Evolutionary conservation across 805 yeast genomes (phyloP), one percentile per base, ranked within the genome.

Genomic region (Torulaspora delbrueckii): DNA sequence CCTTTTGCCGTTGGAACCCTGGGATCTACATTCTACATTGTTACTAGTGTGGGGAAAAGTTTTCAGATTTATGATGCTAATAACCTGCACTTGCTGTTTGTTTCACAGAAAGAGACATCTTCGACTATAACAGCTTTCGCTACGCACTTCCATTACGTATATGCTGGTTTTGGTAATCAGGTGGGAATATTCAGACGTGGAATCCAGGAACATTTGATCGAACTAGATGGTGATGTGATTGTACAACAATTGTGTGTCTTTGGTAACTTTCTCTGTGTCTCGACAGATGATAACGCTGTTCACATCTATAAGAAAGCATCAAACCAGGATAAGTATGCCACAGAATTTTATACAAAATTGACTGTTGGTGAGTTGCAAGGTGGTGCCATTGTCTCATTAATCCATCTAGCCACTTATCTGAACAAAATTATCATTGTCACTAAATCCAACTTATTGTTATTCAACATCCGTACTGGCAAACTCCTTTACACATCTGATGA

Each of bases 1-100:
- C 98, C 98, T 2, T 87, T 90, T 62, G 86, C 96, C 5, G 72
- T 88, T 16, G 95, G 98, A 23, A 81, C 91, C 1, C 73, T 91
- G 48, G 99, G 99, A 42, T 76, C 86, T 12, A 81, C 95, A 1
- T 90, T 85, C 58, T 85, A 90, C 58, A 79, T 88, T 32, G 95
- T 84, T 13, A 91, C 98, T 0, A 81, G 86, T 37, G 96, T 93
- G 18, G 98, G 97, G 2, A 75, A 81, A 43, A 76, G 91, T 1
- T 87, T 93, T 70, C 98, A 91, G 65, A 87, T 93, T 24, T 93
- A 86, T 60, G 99, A 93, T 69, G 96, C 86, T 57, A 80, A 91
- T 26, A 87, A 86, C 5, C 70, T 91, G 51, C 93, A 86, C 55
- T 70, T 91, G 51, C 69, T 91, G 18, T 91, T 93, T 66, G 95